Evolutionary conservation across 768 basidiomycete species (phyloP).

Genomic region (Lepiota brunneoincarnata): DNA sequence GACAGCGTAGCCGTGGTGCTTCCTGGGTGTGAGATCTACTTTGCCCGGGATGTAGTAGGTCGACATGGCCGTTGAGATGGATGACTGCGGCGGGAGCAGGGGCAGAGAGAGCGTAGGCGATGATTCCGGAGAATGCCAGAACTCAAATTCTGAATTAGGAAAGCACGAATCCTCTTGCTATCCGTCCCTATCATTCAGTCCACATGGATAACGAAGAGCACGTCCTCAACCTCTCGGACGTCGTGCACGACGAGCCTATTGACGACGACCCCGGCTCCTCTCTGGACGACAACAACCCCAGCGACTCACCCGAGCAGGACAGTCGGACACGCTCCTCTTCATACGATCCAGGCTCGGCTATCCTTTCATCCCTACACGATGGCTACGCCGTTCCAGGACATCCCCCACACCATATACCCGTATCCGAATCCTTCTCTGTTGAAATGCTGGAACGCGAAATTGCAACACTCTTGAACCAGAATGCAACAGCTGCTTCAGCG

Average conservation of each 20-base stretch:
- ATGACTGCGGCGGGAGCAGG: conserved; percentile 12
- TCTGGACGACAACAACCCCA: conserved; percentile 23
- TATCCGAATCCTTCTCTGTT: conserved; percentile 55
- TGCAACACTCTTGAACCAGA: conserved; percentile 70
- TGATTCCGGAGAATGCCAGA: conserved; percentile 7
- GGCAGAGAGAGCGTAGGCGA: not conserved
- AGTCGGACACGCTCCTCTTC: conserved; percentile 17
- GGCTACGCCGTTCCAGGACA: conserved; percentile 34
- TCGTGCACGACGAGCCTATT: conserved; percentile 78
- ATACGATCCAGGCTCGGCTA: conserved; percentile 33
- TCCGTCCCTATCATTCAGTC: conserved; percentile 12
- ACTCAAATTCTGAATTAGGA: conserved; percentile 12
- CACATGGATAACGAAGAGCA: conserved; percentile 58
- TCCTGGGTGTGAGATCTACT: conserved; percentile 61
- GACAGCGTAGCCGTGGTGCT: conserved; percentile 79
- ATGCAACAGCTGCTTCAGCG: conserved; percentile 66
- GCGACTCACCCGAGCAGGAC: conserved; percentile 27
- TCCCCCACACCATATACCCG: conserved; percentile 32
- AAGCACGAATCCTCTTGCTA: conserved; percentile 5
- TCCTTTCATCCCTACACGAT: conserved; percentile 36
- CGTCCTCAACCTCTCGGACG: conserved; percentile 76
- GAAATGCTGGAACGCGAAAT: conserved; percentile 80
- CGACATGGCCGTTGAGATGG: too few relatives aligned
- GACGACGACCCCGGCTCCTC: conserved; percentile 49
- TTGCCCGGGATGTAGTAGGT: conserved; percentile 42